Evolutionary conservation across 2,329 filamentous ascomycete genomes (phyloP), one percentile per base, ranked within the genome.

Genomic region (Alternaria hordeiaustralica): DNA sequence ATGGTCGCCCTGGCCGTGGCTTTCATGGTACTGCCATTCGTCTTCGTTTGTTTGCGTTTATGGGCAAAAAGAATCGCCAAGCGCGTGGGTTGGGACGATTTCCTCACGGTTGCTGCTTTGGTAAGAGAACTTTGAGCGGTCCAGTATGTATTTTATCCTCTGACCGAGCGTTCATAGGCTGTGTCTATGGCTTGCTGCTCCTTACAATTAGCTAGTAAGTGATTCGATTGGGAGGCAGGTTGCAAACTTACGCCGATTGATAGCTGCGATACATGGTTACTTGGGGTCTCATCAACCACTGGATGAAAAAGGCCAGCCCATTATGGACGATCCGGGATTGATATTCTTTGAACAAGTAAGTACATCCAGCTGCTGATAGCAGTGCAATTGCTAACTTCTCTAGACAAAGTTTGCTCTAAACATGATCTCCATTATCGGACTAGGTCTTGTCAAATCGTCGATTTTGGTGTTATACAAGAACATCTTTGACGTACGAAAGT

Each of bases 401-500:
- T 13, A 76, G 71, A 73, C 73, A 11, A 75, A 75, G 49, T 76
- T 76, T 44, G 66, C 68, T 6, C 33, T 72, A 8, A 74, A 77
- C 61, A 67, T 73, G 43, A 64, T 76, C 53, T 73, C 71, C 15
- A 68, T 76, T 26, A 51, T 73, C 4, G 70, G 70, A 7, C 67
- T 75, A 7, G 71, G 72, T n/a, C 66, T 73, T 20, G 65, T 71
- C 65, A 78, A 78, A 45, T 64, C 71, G 12, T 77, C 74, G 21
- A 74, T 78, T 41, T 63, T 78, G 11, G 56, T 77, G 23, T 67
- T 75, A 33, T 76, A 76, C 63, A 73, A 71, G 45, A 71, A 71
- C 45, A 75, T 78, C 26, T 74, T 78, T 56, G 60, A 66, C 8
- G 63, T 70, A 9, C 67, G 47, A 41, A 72, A 66, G 21, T 71